phyloP scores from a whole-genome alignment of 345 rosid species.

The Eucalyptus caleyi region DNA sequence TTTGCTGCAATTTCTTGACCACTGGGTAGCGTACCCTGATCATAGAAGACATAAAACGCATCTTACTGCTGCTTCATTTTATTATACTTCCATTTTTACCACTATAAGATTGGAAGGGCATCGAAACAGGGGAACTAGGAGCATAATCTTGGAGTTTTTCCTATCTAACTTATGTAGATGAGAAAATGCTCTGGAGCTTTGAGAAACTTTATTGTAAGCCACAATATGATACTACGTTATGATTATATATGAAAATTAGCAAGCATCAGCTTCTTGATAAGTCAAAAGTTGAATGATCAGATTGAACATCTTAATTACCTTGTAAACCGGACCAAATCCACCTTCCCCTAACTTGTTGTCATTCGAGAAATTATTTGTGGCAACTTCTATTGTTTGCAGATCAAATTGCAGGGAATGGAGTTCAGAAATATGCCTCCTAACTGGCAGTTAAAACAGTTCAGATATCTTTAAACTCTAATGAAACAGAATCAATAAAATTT shows the following conservation, averaged over 20 bases:
- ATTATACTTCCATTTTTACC: not conserved
- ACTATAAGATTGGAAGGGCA: not conserved
- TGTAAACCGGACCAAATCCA: not conserved
- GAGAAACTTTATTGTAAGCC: not conserved
- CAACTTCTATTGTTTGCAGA: not conserved
- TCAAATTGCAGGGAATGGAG: not conserved
- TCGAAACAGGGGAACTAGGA: not conserved
- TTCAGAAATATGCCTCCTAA: not conserved
- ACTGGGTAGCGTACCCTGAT: conserved; percentile 6
- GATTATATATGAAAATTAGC: not conserved
- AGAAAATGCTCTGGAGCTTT: not conserved
- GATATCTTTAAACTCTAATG: not conserved
- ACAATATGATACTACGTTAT: not conserved
- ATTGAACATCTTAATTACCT: not conserved
- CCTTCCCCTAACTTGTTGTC: conserved; percentile 14
- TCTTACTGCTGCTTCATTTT: not conserved
- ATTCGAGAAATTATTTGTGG: conserved; percentile 13
- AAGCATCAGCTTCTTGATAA: not conserved
- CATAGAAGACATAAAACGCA: not conserved
- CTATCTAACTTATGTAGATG: not conserved
- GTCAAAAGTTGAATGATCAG: not conserved
- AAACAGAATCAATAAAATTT: not conserved
- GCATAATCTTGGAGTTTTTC: conserved; percentile 10
- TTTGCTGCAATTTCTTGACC: conserved; percentile 34
- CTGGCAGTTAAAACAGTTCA: not conserved